Evolutionary conservation across 129 eudicot species (phyloP), one percentile per base, ranked within the genome.

Genomic region (Apium graveolens): DNA sequence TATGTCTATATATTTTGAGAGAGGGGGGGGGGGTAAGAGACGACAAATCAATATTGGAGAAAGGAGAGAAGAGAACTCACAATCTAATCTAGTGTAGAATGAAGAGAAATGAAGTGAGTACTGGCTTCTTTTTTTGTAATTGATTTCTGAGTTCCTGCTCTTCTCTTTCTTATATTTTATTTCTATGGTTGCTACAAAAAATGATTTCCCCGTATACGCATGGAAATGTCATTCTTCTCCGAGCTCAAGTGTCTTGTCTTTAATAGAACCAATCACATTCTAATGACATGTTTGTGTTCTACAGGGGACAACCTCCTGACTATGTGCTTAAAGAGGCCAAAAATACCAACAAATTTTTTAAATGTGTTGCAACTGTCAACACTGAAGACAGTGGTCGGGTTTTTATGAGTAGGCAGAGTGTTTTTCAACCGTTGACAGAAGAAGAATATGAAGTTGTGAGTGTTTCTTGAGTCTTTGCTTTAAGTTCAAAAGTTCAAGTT

Each of bases 281-380:
- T 17, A 66, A 31, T 66, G 34, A 66, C 82, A 71, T 70, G 51
- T 69, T 76, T 69, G 31, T 5, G 39, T 60, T 81, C n/a, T 87
- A 44, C 74, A 96, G 99, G 86, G 97, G 84, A 62, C 97, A 90
- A 86, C 99, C 97, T 71, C 99, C 99, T 66, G 99, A 96, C 85
- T 89, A 92, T 85, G 84, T 96, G 44, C 90, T 96, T 43, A 84
- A 91, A 84, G 92, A 96, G 83, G 91, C 97, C 75, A 96, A 92
- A 79, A 92, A 89, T 80, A 90, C 97, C 24, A 87, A 85, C 88
- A 96, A 92, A 84, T 96, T 92, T 88, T 96, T 96, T 81, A 96
- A 96, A 80, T 85, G 83, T 74, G 84, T 86, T 55, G 99, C 93
- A 77, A 87, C 85, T 76, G 82, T 90, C 77, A 84, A 78, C 77